Evolutionary conservation across 176 grass and related monocot genomes (phyloP).

Genomic region (Oryza officinalis): DNA sequence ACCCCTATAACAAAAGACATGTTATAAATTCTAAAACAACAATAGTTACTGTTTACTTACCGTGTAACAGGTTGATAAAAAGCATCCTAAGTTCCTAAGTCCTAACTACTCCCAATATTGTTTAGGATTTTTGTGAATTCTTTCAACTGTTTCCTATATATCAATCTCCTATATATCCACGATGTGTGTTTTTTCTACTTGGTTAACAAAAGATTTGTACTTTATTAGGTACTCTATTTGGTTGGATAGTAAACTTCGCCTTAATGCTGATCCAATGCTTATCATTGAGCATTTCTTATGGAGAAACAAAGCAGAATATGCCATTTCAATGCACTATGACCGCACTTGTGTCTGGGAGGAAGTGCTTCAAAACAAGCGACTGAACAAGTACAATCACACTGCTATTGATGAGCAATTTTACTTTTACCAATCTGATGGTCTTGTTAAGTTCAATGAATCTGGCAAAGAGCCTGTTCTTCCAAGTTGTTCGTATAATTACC

Average conservation of each 20-base stretch:
- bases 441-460: slow-evolving; percentile 73
- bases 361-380: slow-evolving; percentile 85
- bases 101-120: neutral
- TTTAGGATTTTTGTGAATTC: neutral
- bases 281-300: slow-evolving; percentile 94
- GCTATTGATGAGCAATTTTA: slow-evolving; percentile 85
- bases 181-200: slow-evolving; percentile 3
- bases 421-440: slow-evolving; percentile 87
- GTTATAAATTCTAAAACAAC: neutral
- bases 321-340: slow-evolving; percentile 93
- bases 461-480: slow-evolving; percentile 60
- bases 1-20: neutral
- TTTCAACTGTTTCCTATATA: neutral
- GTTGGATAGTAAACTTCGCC: slow-evolving; percentile 92
- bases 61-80: neutral
- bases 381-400: slow-evolving; percentile 89
- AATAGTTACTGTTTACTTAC: slow-evolving; percentile 2
- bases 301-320: slow-evolving; percentile 82
- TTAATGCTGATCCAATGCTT: slow-evolving; percentile 81
- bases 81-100: neutral
- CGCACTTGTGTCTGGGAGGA: slow-evolving; percentile 89
- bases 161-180: slow-evolving; percentile 8
- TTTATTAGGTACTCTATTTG: slow-evolving; percentile 83
- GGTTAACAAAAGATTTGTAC: slow-evolving; percentile 26
- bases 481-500: slow-evolving; percentile 64